Evolutionary conservation across 164 flowering plant species (phyloP).

Genomic region (Umbellularia californica): DNA sequence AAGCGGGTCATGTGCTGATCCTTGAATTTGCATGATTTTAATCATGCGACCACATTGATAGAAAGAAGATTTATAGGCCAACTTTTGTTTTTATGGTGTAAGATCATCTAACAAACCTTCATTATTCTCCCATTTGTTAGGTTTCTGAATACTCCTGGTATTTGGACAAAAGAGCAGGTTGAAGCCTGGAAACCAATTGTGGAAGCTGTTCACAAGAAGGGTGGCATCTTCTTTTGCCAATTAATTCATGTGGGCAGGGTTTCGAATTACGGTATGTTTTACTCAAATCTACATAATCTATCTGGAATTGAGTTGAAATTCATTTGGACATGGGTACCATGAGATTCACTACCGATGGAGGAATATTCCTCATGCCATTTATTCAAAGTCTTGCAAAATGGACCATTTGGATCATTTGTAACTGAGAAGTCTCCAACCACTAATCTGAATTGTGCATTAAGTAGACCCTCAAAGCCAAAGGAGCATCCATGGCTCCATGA

Average conservation of each 20-base stretch:
- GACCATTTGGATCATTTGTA: too few species aligned
- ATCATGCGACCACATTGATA: not conserved
- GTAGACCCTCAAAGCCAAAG: too few species aligned
- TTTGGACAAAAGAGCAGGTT: constrained; percentile 32
- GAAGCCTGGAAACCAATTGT: constrained; percentile 37
- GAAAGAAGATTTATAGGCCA: not conserved
- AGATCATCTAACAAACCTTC: too few species aligned
- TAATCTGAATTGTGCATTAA: too few species aligned
- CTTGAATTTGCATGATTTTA: too few species aligned
- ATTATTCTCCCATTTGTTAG: constrained; percentile 2
- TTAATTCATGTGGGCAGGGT: constrained; percentile 10
- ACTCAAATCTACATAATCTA: not conserved
- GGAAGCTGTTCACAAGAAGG: constrained; percentile 34
- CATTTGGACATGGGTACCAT: not conserved
- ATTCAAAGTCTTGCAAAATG: too few species aligned
- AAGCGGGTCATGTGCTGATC: too few species aligned
- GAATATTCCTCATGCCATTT: too few species aligned
- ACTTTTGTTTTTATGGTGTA: too few species aligned
- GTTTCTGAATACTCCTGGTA: constrained; percentile 25
- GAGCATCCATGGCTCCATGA: too few species aligned
- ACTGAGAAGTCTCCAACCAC: too few species aligned
- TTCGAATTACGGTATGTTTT: constrained; percentile 2
- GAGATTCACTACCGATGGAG: too few species aligned
- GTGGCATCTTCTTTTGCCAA: constrained; percentile 29
- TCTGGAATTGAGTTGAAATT: not conserved